Evolutionary conservation across 2,329 filamentous ascomycete genomes (phyloP).

Genomic region (Lasiodiplodia hormozganensis): DNA sequence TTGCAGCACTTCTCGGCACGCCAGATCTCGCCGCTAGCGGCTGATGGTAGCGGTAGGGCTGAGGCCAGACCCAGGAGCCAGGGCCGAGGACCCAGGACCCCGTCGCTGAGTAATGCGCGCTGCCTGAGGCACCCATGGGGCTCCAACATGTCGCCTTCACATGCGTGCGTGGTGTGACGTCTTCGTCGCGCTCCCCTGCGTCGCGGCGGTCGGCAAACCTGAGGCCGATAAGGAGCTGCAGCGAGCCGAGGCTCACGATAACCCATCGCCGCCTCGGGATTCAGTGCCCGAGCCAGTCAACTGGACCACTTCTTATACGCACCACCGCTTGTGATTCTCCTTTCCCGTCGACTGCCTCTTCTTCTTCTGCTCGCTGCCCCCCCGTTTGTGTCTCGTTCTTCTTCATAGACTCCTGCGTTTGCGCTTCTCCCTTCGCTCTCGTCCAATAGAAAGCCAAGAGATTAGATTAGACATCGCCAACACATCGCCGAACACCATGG

Average conservation of each 20-base stretch:
- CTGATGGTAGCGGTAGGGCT: background rate
- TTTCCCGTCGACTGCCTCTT: background rate
- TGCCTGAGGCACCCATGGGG: constrained; percentile 8
- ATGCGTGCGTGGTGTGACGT: constrained; percentile 26
- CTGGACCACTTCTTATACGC: constrained; percentile 4
- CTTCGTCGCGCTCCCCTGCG: constrained; percentile 10
- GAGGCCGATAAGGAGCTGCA: constrained; percentile 10
- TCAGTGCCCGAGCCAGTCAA: constrained; percentile 18
- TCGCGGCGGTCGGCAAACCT: constrained; percentile 15
- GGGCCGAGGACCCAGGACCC: background rate
- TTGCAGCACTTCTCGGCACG: no score
- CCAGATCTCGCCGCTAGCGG: no score
- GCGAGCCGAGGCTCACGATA: constrained; percentile 28
- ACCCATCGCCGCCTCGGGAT: constrained; percentile 21
- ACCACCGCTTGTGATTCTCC: background rate
- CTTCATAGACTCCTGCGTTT: background rate
- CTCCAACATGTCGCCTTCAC: background rate
- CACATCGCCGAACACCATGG: constrained; percentile 30
- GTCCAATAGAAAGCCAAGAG: constrained; percentile 14
- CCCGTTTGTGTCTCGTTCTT: background rate
- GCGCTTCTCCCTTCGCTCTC: background rate
- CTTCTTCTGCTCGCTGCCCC: background rate
- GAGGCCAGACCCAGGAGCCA: background rate
- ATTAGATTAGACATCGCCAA: constrained; percentile 23
- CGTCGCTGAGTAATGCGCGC: background rate